Evolutionary conservation across 805 yeast species (phyloP).

Genomic region (Candida montana): DNA sequence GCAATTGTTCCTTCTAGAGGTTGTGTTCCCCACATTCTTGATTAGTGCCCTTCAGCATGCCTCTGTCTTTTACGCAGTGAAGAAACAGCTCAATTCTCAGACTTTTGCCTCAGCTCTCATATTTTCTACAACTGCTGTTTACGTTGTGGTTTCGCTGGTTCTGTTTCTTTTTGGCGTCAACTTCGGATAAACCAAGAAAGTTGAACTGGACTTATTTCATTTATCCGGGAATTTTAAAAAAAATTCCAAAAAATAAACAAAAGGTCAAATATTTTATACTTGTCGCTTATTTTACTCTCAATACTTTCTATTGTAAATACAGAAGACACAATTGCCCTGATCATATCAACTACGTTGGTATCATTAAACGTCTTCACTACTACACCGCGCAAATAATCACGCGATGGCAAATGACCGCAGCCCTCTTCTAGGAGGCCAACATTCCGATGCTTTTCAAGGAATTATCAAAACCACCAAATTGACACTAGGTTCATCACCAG

Average conservation of each 20-base stretch:
- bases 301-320: too few relatives aligned
- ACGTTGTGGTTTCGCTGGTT: background rate
- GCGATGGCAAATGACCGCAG: conserved; percentile 6
- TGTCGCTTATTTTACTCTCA: too few relatives aligned
- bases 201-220: too few relatives aligned
- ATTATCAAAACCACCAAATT: conserved; percentile 24
- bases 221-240: too few relatives aligned
- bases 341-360: too few relatives aligned
- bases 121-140: background rate
- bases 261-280: too few relatives aligned
- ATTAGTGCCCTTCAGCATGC: conserved; percentile 10
- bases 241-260: too few relatives aligned
- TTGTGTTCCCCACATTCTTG: conserved; percentile 29
- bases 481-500: conserved; percentile 53
- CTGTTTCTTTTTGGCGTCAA: conserved; percentile 1
- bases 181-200: background rate
- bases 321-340: too few relatives aligned
- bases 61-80: background rate
- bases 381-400: too few relatives aligned
- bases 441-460: background rate
- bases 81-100: background rate
- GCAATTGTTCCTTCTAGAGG: conserved; percentile 23
- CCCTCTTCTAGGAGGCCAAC: conserved; percentile 11
- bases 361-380: too few relatives aligned
- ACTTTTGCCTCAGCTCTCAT: background rate